Conservation (phyloP, 169 alveolate genomes). For the Cryptosporidium felis region DNA sequence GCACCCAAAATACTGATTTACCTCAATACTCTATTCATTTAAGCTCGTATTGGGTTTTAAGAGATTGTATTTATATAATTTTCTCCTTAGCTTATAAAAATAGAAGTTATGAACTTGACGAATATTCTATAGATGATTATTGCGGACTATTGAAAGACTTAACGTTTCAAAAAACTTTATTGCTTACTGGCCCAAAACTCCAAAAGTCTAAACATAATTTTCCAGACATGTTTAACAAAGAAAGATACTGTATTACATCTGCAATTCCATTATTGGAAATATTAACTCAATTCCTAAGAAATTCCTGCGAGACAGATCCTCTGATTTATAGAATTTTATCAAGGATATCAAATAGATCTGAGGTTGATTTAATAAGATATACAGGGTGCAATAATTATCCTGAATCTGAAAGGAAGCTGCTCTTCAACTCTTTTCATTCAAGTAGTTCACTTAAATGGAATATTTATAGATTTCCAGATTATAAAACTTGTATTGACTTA, state of each 20-base stretch:
- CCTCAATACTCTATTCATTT: slow-evolving; percentile 40
- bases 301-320: slow-evolving; percentile 1
- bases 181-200: slow-evolving; percentile 37
- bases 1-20: background rate
- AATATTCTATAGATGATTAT: slow-evolving; percentile 10
- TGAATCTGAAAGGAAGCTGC: background rate
- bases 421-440: background rate
- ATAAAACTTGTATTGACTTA: slow-evolving; percentile 19
- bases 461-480: slow-evolving; percentile 2
- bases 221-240: background rate
- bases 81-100: slow-evolving; percentile 8
- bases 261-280: slow-evolving; percentile 45
- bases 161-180: slow-evolving; percentile 28
- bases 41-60: slow-evolving; percentile 44
- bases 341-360: slow-evolving; percentile 13
- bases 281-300: slow-evolving; percentile 19
- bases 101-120: background rate
- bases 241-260: slow-evolving; percentile 46
- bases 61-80: slow-evolving; percentile 45
- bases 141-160: slow-evolving; percentile 42
- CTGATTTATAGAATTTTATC: background rate
- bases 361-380: background rate
- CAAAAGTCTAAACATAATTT: background rate
- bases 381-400: background rate
- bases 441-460: background rate